Evolutionary conservation across 768 basidiomycete genomes (phyloP), one percentile per base, ranked within the genome.

Genomic region (Boletus tomentosulus): DNA sequence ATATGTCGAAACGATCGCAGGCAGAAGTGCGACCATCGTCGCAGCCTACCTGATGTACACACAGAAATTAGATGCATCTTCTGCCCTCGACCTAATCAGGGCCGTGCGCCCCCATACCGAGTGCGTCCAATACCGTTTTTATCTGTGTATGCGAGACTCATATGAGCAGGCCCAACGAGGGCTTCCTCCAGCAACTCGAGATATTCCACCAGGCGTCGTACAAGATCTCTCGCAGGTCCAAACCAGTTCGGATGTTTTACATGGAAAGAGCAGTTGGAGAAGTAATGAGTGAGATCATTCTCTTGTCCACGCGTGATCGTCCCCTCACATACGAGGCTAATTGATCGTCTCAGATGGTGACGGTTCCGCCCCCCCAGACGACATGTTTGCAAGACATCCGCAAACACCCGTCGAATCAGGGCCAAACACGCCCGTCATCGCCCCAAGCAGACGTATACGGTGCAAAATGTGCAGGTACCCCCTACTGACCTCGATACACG

Each of bases 41-140:
- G 85, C 91, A 2, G 94, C 93, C 4, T 97, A 92, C 64, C 73
- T 97, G 43, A 95, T 97, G 90, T 82, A 87, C 62, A 79, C 80
- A 4, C 74, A 77, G 57, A 76, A 83, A 15, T 45, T 83, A 3
- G 80, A 85, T 54, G 74, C 79, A 0, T 72, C 79, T 11, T 71
- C 76, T 22, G 92, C 94, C 6, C 70, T 97, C 12, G 79, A 83
- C 24, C 72, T 87, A 57, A 85, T 96, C 56, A 76, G 76, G 51
- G 71, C 78, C 52, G 81, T 77, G 19, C 79, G 94, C 10, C 88
- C 91, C 0, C 71, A 74, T 50, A 76, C 89, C 15, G 81, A 87
- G 92, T 95, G 64, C 59, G 87, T 71, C n/a, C 48, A 19, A 30
- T 15, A 10, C 34, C 43, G 10, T 15, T 11, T 8, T 53, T 48